Percentiles rank a stretch among this genome's conserved stretches.
Conservation (phyloP, 352 stramenopile species). For the Phytopythium montanum region DNA sequence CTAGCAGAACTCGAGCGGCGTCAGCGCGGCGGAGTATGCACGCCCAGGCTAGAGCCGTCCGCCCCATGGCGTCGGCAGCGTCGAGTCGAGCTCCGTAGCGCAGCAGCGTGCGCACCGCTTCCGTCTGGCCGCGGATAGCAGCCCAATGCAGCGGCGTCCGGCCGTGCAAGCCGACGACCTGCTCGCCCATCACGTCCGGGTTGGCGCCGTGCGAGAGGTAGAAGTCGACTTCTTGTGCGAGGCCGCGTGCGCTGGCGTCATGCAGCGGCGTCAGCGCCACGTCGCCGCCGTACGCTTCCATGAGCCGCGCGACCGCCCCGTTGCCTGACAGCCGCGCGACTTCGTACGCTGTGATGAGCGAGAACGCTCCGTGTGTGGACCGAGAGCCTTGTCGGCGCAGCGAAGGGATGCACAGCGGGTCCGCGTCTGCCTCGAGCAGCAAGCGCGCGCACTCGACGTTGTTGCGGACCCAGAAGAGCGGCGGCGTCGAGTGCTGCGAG, state of each 20-base stretch:
- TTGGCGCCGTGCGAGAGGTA: conserved; percentile 67
- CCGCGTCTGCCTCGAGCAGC: conserved; percentile 66
- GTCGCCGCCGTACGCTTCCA: conserved; percentile 77
- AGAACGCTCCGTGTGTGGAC: conserved; percentile 21
- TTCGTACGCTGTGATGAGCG: conserved; percentile 70
- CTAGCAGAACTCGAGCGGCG: conserved; percentile 52
- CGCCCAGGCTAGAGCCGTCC: conserved; percentile 66
- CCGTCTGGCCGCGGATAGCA: conserved; percentile 64
- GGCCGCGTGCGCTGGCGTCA: conserved; percentile 48
- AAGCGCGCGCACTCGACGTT: conserved; percentile 57
- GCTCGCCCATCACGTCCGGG: conserved; percentile 63
- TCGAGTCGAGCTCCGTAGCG: conserved; percentile 55
- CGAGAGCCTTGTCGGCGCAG: conserved; percentile 3
- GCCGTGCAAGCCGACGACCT: conserved; percentile 60
- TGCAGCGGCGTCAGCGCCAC: conserved; percentile 77
- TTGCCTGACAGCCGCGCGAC: conserved; percentile 63
- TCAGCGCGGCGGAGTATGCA: conserved; percentile 67
- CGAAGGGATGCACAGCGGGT: conserved; percentile 49
- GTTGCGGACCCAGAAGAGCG: conserved; percentile 69
- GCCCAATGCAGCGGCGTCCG: conserved; percentile 79
- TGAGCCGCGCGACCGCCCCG: conserved; percentile 54
- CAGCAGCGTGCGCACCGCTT: conserved; percentile 58
- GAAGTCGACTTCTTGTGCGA: conserved; percentile 55
- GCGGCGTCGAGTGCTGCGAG: conserved; percentile 52
- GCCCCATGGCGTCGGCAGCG: conserved; percentile 60